Conservation (phyloP, 2,329 filamentous ascomycete genomes). For the Diaporthe batatas region DNA sequence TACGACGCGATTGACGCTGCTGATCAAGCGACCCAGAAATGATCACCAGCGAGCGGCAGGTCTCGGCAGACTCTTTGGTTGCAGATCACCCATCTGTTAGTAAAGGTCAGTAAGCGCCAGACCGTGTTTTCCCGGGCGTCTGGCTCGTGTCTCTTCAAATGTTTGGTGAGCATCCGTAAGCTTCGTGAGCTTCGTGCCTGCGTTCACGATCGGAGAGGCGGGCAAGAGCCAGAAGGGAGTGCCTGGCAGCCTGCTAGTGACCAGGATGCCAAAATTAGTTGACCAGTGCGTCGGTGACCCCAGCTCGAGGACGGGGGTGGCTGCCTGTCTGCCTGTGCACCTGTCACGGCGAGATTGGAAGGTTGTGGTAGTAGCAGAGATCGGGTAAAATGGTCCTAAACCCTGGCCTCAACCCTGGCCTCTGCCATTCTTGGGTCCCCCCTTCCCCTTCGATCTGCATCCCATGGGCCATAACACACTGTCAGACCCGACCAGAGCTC, state of each 20-base stretch:
- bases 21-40: constrained; percentile 33
- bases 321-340: constrained; percentile 26
- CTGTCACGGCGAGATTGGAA: constrained; percentile 22
- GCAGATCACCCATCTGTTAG: not conserved
- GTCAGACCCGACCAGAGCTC: constrained; percentile 24
- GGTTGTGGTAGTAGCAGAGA: constrained; percentile 7
- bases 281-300: constrained; percentile 19
- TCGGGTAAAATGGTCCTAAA: not conserved
- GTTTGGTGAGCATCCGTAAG: not conserved
- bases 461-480: constrained; percentile 10
- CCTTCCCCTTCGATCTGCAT: constrained; percentile 1
- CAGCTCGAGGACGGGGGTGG: not conserved
- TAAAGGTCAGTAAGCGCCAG: not conserved
- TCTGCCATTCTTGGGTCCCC: not conserved
- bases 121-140: not conserved
- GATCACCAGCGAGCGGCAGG: constrained; percentile 32
- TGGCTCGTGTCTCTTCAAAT: not conserved
- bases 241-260: not conserved
- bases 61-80: constrained; percentile 1
- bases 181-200: constrained; percentile 13
- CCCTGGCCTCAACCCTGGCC: not conserved
- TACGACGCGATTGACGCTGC: constrained; percentile 30
- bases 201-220: not conserved
- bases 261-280: constrained; percentile 26
- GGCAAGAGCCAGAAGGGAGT: not conserved